Percentiles rank a stretch among this genome's conserved stretches.
These are phyloP conservation scores for Strigomonas culicis DNA, from an alignment of 208 protist species.

Conservation along the genomic window DNA sequence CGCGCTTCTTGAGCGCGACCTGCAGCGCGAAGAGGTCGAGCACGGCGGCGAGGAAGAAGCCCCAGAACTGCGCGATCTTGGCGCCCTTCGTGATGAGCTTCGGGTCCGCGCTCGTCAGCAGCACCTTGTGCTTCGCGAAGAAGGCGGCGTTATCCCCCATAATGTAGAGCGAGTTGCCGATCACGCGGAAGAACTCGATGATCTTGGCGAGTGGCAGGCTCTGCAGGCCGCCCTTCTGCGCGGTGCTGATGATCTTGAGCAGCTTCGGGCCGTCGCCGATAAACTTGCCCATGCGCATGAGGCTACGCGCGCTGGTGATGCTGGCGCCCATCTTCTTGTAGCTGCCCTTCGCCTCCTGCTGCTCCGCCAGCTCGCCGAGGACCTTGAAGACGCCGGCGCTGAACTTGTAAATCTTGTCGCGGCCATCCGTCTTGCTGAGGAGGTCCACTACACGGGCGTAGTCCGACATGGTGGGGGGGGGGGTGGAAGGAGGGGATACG, in stretches of 20 bases:
- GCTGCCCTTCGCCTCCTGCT: constrained; percentile 40
- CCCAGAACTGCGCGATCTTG: constrained; percentile 91
- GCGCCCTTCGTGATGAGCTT: constrained; percentile 53
- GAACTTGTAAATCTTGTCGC: constrained; percentile 93
- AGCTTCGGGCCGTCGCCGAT: constrained; percentile 84
- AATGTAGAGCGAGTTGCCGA: constrained; percentile 89
- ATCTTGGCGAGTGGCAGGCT: constrained; percentile 56
- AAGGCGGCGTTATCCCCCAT: constrained; percentile 87
- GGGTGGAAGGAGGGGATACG: background rate
- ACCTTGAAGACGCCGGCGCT: constrained; percentile 77
- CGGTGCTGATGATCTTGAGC: constrained; percentile 35
- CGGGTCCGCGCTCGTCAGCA: constrained; percentile 46
- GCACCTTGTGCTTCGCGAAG: constrained; percentile 75
- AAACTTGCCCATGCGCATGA: constrained; percentile 92
- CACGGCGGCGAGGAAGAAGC: constrained; percentile 85
- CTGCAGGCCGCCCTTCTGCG: constrained; percentile 32
- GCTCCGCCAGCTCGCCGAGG: constrained; percentile 42
- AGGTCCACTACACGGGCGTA: constrained; percentile 72
- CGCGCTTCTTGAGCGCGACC: constrained; percentile 50
- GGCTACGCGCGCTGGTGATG: constrained; percentile 74
- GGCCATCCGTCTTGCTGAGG: constrained; percentile 85
- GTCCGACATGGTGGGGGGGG: background rate
- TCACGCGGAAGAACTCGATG: constrained; percentile 78
- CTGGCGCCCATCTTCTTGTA: constrained; percentile 47
- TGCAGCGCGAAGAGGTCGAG: constrained; percentile 78